Percentiles rank a stretch among this genome's conserved stretches.
Conservation (phyloP, 345 rosid species). For the Camelina hispida region DNA sequence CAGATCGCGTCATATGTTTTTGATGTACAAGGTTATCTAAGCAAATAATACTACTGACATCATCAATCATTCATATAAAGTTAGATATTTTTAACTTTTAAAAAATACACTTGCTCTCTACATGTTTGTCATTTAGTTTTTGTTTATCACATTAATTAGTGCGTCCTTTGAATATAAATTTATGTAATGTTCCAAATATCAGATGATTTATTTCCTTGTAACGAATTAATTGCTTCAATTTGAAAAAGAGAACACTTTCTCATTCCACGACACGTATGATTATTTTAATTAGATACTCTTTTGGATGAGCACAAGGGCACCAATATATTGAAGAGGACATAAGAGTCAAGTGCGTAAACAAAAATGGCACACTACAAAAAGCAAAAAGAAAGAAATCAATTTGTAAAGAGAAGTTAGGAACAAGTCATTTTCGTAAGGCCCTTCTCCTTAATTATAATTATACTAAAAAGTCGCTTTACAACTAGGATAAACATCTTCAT, state of each 20-base stretch:
- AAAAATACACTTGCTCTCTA: no score
- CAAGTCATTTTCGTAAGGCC: conserved; percentile 54
- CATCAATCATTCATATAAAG: background rate
- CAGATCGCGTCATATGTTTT: conserved; percentile 15
- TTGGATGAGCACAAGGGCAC: conserved; percentile 46
- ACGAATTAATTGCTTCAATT: background rate
- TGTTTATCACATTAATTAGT: background rate
- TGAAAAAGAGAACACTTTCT: conserved; percentile 22
- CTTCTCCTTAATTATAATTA: conserved; percentile 19
- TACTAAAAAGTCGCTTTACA: conserved; percentile 38
- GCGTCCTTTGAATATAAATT: background rate
- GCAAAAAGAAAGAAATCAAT: conserved; percentile 36
- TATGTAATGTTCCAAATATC: background rate
- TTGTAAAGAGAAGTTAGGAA: conserved; percentile 59
- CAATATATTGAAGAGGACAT: conserved; percentile 35
- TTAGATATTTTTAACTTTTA: background rate
- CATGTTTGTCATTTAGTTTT: background rate
- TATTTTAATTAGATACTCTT: conserved; percentile 37
- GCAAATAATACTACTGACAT: conserved; percentile 16
- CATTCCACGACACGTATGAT: conserved; percentile 34
- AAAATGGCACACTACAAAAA: conserved; percentile 42
- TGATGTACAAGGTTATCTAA: conserved; percentile 26
- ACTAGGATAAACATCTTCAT: conserved; percentile 36
- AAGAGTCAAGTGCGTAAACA: conserved; percentile 43
- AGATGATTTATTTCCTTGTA: background rate